Evolutionary conservation across 257 asterid genomes (phyloP).

Genomic region (Solanum piurae): DNA sequence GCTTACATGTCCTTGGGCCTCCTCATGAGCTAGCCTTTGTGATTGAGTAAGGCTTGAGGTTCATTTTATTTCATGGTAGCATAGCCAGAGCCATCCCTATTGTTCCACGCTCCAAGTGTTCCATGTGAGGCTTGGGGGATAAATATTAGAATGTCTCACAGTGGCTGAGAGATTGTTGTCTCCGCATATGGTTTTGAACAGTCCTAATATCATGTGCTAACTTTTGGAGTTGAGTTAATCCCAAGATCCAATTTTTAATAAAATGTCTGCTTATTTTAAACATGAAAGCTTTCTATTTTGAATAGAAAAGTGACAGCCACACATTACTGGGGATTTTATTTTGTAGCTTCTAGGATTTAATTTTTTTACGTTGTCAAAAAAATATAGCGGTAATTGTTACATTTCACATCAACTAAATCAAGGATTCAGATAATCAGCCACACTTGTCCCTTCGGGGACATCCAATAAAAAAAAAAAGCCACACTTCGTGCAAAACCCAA

Average conservation of each 20-base stretch:
- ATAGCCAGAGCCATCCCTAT: not conserved
- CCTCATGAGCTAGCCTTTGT: not conserved
- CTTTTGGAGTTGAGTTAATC: not conserved
- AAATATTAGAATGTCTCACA: not conserved
- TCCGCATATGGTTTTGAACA: not conserved
- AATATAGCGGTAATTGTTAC: not conserved
- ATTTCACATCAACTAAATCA: not conserved
- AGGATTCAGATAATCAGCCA: not conserved
- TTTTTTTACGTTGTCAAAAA: not conserved
- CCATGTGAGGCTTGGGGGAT: not conserved
- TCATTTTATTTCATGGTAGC: not conserved
- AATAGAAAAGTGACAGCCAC: not conserved
- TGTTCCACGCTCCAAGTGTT: not conserved
- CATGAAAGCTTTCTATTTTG: not conserved
- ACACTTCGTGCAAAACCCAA: not conserved
- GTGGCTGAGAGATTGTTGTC: not conserved
- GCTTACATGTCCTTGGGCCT: not conserved
- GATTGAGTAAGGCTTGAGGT: not conserved
- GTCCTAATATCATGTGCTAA: not conserved
- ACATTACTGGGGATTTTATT: not conserved
- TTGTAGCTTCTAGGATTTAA: not conserved
- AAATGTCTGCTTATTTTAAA: not conserved
- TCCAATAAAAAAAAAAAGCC: not conserved
- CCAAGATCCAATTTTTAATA: not conserved
- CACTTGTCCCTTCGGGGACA: not conserved